phyloP scores from a whole-genome alignment of 805 yeast genomes.

The Clavispora phyllophila region DNA sequence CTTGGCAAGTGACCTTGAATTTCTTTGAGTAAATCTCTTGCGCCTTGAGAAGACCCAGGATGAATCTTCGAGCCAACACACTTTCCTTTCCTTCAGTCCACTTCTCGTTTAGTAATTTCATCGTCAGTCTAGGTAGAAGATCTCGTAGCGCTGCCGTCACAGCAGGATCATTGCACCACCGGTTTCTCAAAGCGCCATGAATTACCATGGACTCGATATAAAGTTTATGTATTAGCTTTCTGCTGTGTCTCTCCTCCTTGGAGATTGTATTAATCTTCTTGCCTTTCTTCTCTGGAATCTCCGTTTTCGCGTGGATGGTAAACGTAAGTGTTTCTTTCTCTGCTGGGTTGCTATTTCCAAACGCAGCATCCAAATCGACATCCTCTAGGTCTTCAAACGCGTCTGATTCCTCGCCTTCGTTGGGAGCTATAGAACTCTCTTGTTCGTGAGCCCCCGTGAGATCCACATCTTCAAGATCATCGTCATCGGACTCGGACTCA shows the following conservation, averaged over 20 bases:
- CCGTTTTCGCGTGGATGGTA: constrained; percentile 5
- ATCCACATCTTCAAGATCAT: constrained; percentile 15
- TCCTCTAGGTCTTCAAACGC: constrained; percentile 27
- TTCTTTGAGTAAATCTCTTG: constrained; percentile 57
- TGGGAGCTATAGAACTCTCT: background rate
- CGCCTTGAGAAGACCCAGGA: constrained; percentile 71
- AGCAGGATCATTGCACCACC: constrained; percentile 59
- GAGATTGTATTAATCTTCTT: constrained; percentile 35
- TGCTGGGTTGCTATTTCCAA: constrained; percentile 1
- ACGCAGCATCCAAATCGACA: constrained; percentile 19
- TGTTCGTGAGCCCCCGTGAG: constrained; percentile 6
- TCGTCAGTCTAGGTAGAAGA: constrained; percentile 36
- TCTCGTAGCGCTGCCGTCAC: constrained; percentile 39
- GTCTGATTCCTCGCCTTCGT: constrained; percentile 2
- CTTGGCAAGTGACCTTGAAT: constrained; percentile 45
- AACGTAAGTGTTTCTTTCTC: constrained; percentile 11
- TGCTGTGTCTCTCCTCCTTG: constrained; percentile 48
- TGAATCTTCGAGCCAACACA: constrained; percentile 58
- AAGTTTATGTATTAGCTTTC: constrained; percentile 55
- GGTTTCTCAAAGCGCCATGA: constrained; percentile 66
- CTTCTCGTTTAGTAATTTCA: background rate
- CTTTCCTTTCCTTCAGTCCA: constrained; percentile 12
- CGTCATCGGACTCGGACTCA: background rate
- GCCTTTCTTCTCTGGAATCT: constrained; percentile 13
- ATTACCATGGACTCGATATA: constrained; percentile 54